These are phyloP conservation scores for Chrysoporthe deuterocubensis DNA, from an alignment of 2,329 filamentous ascomycete species.

Conservation along the genomic window DNA sequence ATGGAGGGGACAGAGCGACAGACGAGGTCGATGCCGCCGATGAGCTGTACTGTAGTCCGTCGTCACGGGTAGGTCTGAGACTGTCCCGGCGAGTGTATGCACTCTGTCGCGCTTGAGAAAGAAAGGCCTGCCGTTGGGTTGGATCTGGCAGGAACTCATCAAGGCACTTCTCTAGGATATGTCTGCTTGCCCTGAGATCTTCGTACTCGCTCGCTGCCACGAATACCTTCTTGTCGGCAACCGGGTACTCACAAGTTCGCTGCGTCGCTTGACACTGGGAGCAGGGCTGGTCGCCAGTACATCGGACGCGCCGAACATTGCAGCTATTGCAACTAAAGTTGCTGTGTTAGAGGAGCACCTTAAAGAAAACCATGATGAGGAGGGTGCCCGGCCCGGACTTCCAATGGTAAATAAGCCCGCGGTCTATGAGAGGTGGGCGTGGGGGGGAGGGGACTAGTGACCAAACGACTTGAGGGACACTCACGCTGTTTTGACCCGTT, in stretches of 20 bases:
- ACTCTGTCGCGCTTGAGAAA: constrained; percentile 28
- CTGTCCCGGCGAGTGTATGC: constrained; percentile 28
- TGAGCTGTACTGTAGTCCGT: constrained; percentile 20
- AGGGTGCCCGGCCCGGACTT: neutral
- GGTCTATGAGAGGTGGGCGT: neutral
- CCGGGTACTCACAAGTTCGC: constrained; percentile 51
- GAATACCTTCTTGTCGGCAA: constrained; percentile 47
- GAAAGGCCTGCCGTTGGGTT: constrained; percentile 39
- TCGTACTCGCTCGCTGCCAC: constrained; percentile 48
- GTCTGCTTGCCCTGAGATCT: constrained; percentile 44
- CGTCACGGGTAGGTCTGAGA: constrained; percentile 10
- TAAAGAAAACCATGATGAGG: neutral
- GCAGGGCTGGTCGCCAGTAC: constrained; percentile 55
- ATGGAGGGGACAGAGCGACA: constrained; percentile 23
- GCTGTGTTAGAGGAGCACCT: constrained; percentile 17
- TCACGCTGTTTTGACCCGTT: constrained; percentile 55
- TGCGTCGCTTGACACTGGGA: constrained; percentile 47
- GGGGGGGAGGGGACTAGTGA: neutral
- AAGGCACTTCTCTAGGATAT: constrained; percentile 46
- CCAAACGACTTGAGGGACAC: constrained; percentile 32
- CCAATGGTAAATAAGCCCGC: too few relatives aligned
- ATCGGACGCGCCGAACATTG: constrained; percentile 57
- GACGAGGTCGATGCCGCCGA: constrained; percentile 32
- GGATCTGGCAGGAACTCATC: constrained; percentile 44
- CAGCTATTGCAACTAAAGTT: constrained; percentile 53